These are phyloP conservation scores for Talaromyces piceae DNA, from an alignment of 2,329 filamentous ascomycete genomes.

Conservation along the genomic window DNA sequence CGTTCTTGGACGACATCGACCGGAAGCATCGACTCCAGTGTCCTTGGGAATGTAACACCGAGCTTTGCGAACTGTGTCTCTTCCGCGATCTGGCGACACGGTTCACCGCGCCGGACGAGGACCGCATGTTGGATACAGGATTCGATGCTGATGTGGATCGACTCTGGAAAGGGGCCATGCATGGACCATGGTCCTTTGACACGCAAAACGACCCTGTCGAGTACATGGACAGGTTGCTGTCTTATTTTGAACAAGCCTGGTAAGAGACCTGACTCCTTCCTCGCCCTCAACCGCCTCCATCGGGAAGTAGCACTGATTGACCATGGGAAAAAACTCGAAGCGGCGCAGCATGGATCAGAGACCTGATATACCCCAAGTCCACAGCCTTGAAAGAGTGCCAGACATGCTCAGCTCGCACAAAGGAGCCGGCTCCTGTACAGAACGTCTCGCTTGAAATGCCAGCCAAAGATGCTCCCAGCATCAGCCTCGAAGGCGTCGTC, in stretches of 20 bases:
- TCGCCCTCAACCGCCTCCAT: background rate
- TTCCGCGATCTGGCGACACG: slow-evolving; percentile 5
- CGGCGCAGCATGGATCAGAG: background rate
- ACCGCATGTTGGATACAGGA: background rate
- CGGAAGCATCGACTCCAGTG: background rate
- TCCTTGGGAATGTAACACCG: background rate
- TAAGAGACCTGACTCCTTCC: background rate
- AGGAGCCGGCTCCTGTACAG: background rate
- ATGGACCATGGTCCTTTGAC: background rate
- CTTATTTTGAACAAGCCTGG: background rate
- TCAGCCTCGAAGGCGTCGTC: too few relatives aligned
- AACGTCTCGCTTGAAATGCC: background rate
- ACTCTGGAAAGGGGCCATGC: background rate
- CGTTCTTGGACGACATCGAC: slow-evolving; percentile 18
- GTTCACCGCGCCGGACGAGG: background rate
- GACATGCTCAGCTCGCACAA: background rate
- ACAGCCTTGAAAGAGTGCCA: background rate
- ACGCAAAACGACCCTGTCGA: slow-evolving; percentile 15
- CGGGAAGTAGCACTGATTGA: too few relatives aligned
- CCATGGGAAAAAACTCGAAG: too few relatives aligned
- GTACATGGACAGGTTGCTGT: slow-evolving; percentile 14
- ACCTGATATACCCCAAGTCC: background rate
- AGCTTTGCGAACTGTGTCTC: slow-evolving; percentile 11
- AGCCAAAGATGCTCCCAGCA: too few relatives aligned
- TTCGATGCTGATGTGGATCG: background rate